phyloP scores from a whole-genome alignment of 371 early-diverging fungal species.

The Mortierella sp. region DNA sequence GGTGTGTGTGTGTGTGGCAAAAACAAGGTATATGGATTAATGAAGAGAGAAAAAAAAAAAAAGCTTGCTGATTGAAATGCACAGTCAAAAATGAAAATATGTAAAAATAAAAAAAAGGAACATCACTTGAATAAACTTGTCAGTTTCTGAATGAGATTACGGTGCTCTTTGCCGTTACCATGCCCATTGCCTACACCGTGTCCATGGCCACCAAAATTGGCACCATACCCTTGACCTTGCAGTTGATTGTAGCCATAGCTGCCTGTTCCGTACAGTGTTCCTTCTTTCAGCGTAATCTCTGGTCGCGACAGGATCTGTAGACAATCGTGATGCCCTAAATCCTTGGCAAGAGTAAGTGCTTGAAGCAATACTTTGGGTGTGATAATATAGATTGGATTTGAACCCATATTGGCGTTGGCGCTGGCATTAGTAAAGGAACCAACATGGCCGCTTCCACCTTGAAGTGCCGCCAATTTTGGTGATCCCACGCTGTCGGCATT shows the following conservation, averaged over 20 bases:
- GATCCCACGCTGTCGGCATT: conserved; percentile 26
- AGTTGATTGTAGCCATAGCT: conserved; percentile 51
- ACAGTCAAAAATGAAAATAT: neutral
- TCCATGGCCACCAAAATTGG: conserved; percentile 23
- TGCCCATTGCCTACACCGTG: conserved; percentile 24
- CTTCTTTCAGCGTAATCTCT: conserved; percentile 49
- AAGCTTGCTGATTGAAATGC: neutral
- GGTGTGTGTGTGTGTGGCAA: no score
- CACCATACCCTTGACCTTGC: conserved; percentile 13
- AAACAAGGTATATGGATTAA: neutral
- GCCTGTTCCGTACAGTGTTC: conserved; percentile 49
- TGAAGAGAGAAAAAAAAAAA: conserved; percentile 4
- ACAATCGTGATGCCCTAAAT: conserved; percentile 47
- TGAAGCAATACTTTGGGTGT: conserved; percentile 52
- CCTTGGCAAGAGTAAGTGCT: conserved; percentile 50
- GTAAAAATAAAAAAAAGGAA: neutral
- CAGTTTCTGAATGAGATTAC: conserved; percentile 49
- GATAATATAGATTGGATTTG: conserved; percentile 49
- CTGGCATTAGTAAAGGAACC: conserved; percentile 53
- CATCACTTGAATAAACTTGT: conserved; percentile 50
- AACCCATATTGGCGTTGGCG: conserved; percentile 54
- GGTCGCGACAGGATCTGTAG: conserved; percentile 50
- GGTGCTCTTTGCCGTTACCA: conserved; percentile 47
- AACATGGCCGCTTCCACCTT: conserved; percentile 41
- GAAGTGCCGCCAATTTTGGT: conserved; percentile 33